phyloP scores from a whole-genome alignment of 106 monocot species.

The Alisma plantagoaquatica region DNA sequence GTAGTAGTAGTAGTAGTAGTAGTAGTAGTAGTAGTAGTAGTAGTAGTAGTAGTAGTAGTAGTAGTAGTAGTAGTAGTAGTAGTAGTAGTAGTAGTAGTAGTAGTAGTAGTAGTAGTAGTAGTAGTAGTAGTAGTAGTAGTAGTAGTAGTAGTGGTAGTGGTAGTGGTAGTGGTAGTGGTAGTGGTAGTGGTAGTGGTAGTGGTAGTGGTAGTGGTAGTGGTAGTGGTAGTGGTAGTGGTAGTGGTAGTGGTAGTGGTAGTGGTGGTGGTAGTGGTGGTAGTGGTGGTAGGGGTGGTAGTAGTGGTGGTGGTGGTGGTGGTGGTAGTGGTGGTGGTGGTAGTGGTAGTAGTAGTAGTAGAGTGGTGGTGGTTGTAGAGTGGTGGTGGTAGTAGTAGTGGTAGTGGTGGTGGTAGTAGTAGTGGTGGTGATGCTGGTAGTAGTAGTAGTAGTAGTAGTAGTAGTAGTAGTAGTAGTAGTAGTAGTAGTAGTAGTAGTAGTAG shows the following conservation, averaged over 20 bases:
- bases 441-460: not conserved
- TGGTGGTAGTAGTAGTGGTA: not conserved
- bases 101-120: constrained; percentile 1
- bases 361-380: not conserved
- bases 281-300: too few species aligned
- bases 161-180: not conserved
- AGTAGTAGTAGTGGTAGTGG: not conserved
- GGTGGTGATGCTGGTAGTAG: too few species aligned
- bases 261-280: not conserved
- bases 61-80: constrained; percentile 2
- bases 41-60: constrained; percentile 2
- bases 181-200: not conserved
- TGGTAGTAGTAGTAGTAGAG: not conserved
- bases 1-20: not conserved
- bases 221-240: not conserved
- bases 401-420: not conserved
- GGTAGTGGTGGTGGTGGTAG: not conserved
- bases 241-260: not conserved
- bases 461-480: not conserved
- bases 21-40: constrained; percentile 2
- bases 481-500: not conserved
- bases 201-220: not conserved
- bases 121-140: not conserved
- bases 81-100: constrained; percentile 2
- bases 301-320: not conserved